Conservation (phyloP, 345 rosid genomes). For the Lagerstroemia speciosa region DNA sequence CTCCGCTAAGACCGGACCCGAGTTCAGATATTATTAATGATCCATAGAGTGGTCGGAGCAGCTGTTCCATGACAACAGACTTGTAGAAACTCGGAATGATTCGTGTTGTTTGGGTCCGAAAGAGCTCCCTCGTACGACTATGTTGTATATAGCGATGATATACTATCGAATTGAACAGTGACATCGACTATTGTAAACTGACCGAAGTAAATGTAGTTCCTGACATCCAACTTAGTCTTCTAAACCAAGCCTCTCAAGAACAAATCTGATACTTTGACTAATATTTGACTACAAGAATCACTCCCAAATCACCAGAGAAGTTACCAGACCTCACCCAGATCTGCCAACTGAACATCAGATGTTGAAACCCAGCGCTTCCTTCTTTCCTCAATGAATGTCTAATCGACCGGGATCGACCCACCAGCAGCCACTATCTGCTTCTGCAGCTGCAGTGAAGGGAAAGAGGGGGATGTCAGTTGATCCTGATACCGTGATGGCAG, state of each 20-base stretch:
- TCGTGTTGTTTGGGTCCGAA: too few species aligned
- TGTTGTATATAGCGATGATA: neutral
- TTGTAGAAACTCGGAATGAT: too few species aligned
- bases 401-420: constrained; percentile 9
- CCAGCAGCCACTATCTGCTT: constrained; percentile 11
- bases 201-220: neutral
- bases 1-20: too few species aligned
- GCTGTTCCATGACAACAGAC: too few species aligned
- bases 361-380: neutral
- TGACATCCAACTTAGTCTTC: neutral
- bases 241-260: neutral
- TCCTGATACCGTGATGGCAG: too few species aligned
- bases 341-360: neutral
- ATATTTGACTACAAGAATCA: too few species aligned
- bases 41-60: too few species aligned
- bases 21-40: too few species aligned
- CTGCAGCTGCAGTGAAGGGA: constrained; percentile 5
- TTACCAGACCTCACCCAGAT: neutral
- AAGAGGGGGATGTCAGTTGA: neutral
- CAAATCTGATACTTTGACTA: too few species aligned
- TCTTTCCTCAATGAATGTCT: neutral
- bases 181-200: neutral
- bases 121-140: too few species aligned
- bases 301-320: too few species aligned
- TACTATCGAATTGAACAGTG: neutral